A percentile compares a stretch with the other conserved stretches of the same genome.
Evolutionary conservation across 768 basidiomycete species (phyloP).

Genomic region (Russula earlei): DNA sequence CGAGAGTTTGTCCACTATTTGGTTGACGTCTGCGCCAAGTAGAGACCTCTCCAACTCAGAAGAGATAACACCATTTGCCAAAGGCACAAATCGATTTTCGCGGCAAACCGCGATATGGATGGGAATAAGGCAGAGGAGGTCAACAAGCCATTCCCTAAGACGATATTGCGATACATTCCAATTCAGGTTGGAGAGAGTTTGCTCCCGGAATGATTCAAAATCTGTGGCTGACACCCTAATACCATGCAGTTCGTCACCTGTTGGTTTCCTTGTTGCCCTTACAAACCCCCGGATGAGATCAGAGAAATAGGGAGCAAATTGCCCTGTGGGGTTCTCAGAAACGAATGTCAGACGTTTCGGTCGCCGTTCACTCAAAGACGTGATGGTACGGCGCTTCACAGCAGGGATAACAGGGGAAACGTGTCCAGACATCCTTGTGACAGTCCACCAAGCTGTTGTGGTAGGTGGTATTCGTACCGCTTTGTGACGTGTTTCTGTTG

Average conservation of each 20-base stretch:
- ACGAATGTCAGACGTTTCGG: slow-evolving; percentile 36
- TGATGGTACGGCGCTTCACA: slow-evolving; percentile 11
- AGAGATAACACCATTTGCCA: slow-evolving; percentile 31
- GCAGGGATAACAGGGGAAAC: slow-evolving; percentile 10
- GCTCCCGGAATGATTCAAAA: slow-evolving; percentile 24
- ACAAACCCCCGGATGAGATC: slow-evolving; percentile 40
- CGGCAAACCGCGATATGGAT: slow-evolving; percentile 50
- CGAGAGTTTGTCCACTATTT: slow-evolving; percentile 44
- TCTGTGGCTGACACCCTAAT: slow-evolving; percentile 28
- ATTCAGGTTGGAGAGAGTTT: slow-evolving; percentile 1
- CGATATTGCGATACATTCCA: slow-evolving; percentile 31
- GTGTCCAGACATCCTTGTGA: slow-evolving; percentile 6
- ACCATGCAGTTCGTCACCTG: slow-evolving; percentile 30
- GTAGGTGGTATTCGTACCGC: slow-evolving; percentile 20
- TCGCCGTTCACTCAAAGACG: slow-evolving; percentile 22
- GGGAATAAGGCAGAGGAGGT: slow-evolving; percentile 52
- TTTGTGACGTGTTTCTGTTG: slow-evolving; percentile 12
- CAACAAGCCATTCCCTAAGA: slow-evolving; percentile 53
- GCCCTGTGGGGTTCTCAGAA: slow-evolving; percentile 29
- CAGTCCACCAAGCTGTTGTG: slow-evolving; percentile 30
- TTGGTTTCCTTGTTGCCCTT: slow-evolving; percentile 42
- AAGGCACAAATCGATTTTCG: slow-evolving; percentile 2
- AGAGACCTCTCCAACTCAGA: slow-evolving; percentile 30
- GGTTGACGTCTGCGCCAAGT: slow-evolving; percentile 51
- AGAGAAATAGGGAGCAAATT: slow-evolving; percentile 35